Conservation (phyloP, 352 stramenopile species). For the Globisporangium iwayamae region DNA sequence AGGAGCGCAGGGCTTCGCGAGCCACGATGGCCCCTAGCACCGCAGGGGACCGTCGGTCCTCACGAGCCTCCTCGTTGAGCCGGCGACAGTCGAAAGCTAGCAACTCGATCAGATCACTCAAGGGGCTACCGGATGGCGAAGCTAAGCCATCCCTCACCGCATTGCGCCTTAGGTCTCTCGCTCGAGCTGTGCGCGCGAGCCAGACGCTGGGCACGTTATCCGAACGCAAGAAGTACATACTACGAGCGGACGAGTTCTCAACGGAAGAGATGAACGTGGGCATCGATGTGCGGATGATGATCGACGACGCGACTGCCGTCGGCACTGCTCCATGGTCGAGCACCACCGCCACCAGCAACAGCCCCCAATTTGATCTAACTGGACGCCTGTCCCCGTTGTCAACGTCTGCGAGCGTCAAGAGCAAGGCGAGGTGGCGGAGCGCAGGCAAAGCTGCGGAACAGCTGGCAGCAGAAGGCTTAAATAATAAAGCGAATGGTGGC, state of each 20-base stretch:
- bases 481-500: background rate
- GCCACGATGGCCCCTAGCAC: slow-evolving; percentile 17
- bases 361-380: background rate
- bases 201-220: slow-evolving; percentile 40
- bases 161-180: slow-evolving; percentile 37
- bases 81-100: slow-evolving; percentile 14
- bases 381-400: background rate
- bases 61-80: slow-evolving; percentile 6
- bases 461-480: background rate
- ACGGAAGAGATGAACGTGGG: slow-evolving; percentile 36
- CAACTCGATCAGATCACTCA: slow-evolving; percentile 16
- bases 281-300: slow-evolving; percentile 30
- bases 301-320: slow-evolving; percentile 20
- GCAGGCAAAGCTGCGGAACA: background rate
- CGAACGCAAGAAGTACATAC: slow-evolving; percentile 33
- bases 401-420: slow-evolving; percentile 7
- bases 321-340: slow-evolving; percentile 9
- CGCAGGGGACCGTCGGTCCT: background rate
- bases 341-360: background rate
- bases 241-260: slow-evolving; percentile 34
- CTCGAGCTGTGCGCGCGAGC: slow-evolving; percentile 47
- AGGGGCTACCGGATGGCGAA: slow-evolving; percentile 16
- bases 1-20: slow-evolving; percentile 12
- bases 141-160: slow-evolving; percentile 37
- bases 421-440: slow-evolving; percentile 13